These are phyloP conservation scores for Microglena sp. DNA, from an alignment of 139 green algal species.

Conservation along the genomic window DNA sequence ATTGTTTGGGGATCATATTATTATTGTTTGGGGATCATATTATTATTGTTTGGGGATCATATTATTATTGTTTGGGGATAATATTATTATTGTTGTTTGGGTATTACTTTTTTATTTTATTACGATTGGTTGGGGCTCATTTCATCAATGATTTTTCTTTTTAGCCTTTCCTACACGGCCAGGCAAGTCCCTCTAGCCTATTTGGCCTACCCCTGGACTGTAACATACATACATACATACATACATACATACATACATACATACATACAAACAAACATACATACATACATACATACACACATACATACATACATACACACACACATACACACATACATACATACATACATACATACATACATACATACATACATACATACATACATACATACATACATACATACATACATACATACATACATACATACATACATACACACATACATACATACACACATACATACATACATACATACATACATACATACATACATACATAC, in stretches of 20 bases:
- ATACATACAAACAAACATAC: neutral
- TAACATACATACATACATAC: neutral
- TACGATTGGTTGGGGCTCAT: no score
- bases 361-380: neutral
- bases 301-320: neutral
- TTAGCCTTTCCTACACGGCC: no score
- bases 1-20: no score
- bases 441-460: neutral
- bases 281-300: neutral
- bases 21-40: no score
- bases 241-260: slow-evolving; percentile 6
- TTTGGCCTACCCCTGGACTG: no score
- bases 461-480: neutral
- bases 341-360: neutral
- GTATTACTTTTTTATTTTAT: no score
- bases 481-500: slow-evolving; percentile 5
- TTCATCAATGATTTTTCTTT: no score
- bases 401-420: slow-evolving; percentile 5
- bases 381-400: slow-evolving; percentile 1
- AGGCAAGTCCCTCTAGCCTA: no score
- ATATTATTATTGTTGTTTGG: no score
- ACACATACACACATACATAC: slow-evolving; percentile 2
- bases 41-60: no score
- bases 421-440: neutral
- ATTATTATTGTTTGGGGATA: no score